These are phyloP conservation scores for Cladophialophora yegresii DNA, from an alignment of 2,329 filamentous ascomycete genomes.

Conservation along the genomic window DNA sequence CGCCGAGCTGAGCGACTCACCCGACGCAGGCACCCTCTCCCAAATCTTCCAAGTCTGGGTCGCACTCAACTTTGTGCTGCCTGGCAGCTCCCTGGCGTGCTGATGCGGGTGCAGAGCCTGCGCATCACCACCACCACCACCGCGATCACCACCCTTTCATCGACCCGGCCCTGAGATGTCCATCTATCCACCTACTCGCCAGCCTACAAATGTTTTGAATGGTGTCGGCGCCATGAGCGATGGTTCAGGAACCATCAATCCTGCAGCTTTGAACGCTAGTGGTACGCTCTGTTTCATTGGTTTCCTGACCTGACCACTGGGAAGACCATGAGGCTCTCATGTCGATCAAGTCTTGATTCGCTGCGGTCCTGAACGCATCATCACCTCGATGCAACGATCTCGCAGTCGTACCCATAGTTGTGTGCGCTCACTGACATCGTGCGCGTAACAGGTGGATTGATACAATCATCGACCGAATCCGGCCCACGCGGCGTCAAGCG, in stretches of 20 bases:
- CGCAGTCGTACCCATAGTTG: conserved; percentile 1
- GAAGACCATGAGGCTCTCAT: conserved; percentile 8
- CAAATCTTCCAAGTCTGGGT: conserved; percentile 23
- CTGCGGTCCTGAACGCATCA: conserved; percentile 18
- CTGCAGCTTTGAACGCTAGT: conserved; percentile 77
- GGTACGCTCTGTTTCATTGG: conserved; percentile 54
- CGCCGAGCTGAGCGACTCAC: conserved; percentile 22
- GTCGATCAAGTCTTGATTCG: conserved; percentile 14
- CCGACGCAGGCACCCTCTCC: conserved; percentile 33
- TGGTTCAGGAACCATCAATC: conserved; percentile 88
- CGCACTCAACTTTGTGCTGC: conserved; percentile 31
- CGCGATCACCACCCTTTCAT: conserved; percentile 22
- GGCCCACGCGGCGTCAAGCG: conserved; percentile 73
- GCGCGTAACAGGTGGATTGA: conserved; percentile 44
- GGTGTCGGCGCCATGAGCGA: conserved; percentile 59
- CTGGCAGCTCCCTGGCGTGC: conserved; percentile 30
- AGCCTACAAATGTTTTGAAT: conserved; percentile 64
- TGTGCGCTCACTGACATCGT: conserved; percentile 41
- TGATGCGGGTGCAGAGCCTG: conserved; percentile 32
- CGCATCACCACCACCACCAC: conserved; percentile 32
- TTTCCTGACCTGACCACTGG: conserved; percentile 12
- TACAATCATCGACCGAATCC: conserved; percentile 43
- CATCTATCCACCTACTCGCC: conserved; percentile 52
- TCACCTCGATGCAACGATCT: conserved; percentile 25
- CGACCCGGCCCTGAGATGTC: conserved; percentile 35